Evolutionary conservation across 164 flowering plant genomes (phyloP), one percentile per base, ranked within the genome.

Genomic region (Vitis labrusca): DNA sequence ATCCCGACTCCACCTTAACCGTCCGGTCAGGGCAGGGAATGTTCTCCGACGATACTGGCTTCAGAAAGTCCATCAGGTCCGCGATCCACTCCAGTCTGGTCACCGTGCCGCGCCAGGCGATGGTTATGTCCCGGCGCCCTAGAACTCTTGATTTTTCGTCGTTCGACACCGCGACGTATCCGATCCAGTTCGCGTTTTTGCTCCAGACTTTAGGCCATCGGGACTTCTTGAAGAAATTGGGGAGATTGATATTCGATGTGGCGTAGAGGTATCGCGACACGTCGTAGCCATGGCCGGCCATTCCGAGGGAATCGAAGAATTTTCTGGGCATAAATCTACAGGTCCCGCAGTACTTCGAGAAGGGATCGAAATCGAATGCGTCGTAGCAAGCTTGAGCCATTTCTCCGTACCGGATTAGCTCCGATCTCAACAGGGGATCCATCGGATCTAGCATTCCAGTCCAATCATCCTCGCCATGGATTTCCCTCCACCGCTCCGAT

Each of bases 91-190:
- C 94, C 0, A 88, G 85, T 1, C 72, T 67, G 1, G 96, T 92
- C 54, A 89, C 93, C 1, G 98, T 94, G 9, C 98, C 98, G 17
- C 98, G 59, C 97, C 97, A 92, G 0, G 93, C 88, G 7, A 92
- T 74, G 47, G 80, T 63, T 30, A 94, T 87, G 79, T 92, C 97
- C 0, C 98, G 85, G 7, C 98, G 91, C 2, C 98, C 98, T 9
- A 94, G 52, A 1, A 71, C 74, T 16, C n/a, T 61, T 1, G 90
- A 50, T 0, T 78, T 82, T 3, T 85, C 93, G 44, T 94, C 97
- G 72, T 84, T 76, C 1, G 97, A 84, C 5, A 92, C 94, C 0
- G 96, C 88, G 9, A 94, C 85, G 74, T 86, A 94, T 2, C 98
- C 98, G 16, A 92, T 90, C 98, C 98, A 94, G 61, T 92, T 92